These are phyloP conservation scores for Coemansia sp. DNA, from an alignment of 192 early-diverging fungal species.

Conservation along the genomic window DNA sequence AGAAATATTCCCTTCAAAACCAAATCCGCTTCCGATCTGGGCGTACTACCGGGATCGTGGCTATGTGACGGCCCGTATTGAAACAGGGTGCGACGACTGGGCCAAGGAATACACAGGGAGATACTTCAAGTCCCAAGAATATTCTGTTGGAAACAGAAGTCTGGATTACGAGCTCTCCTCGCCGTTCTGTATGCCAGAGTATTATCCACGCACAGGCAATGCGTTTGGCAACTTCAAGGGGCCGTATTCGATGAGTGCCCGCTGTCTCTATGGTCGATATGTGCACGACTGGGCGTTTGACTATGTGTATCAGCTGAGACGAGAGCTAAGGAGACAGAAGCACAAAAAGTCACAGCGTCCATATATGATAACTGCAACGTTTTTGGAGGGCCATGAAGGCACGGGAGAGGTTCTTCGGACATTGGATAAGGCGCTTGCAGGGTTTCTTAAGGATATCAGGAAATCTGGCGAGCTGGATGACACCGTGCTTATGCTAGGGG, in stretches of 20 bases:
- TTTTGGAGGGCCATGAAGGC: conserved; percentile 50
- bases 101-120: conserved; percentile 42
- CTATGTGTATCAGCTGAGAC: conserved; percentile 35
- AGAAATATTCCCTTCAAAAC: conserved; percentile 24
- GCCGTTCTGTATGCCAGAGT: conserved; percentile 60
- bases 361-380: conserved; percentile 34
- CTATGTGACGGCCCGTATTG: conserved; percentile 55
- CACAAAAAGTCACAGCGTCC: conserved; percentile 6
- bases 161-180: conserved; percentile 58
- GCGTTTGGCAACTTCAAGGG: conserved; percentile 59
- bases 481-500: conserved; percentile 31
- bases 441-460: conserved; percentile 28
- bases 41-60: conserved; percentile 58
- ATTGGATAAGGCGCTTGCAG: conserved; percentile 21
- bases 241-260: conserved; percentile 36
- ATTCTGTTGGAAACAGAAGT: conserved; percentile 33
- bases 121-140: conserved; percentile 27
- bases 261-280: conserved; percentile 43
- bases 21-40: conserved; percentile 56
- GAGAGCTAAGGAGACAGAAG: conserved; percentile 11
- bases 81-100: conserved; percentile 59
- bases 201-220: conserved; percentile 48
- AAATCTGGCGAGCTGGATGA: conserved; percentile 41
- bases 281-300: conserved; percentile 50
- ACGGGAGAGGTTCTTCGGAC: conserved; percentile 47